These are phyloP conservation scores for Trypanosoma rangeli DNA, from an alignment of 208 protist genomes.

Conservation along the genomic window DNA sequence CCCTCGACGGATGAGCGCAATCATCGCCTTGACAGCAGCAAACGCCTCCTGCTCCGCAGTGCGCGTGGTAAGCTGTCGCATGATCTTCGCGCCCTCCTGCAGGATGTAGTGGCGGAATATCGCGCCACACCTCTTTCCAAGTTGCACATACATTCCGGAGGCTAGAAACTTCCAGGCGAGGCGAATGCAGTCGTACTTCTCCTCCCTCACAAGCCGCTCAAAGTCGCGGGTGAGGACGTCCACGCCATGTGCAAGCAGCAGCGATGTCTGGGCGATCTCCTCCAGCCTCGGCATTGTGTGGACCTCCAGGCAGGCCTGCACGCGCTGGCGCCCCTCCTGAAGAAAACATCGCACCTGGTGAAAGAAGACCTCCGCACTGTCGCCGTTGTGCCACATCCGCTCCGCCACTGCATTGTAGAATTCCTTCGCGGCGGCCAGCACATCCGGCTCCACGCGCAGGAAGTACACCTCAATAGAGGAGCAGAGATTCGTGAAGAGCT, in stretches of 20 bases:
- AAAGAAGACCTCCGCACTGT: slow-evolving; percentile 38
- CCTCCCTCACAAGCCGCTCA: slow-evolving; percentile 26
- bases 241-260: slow-evolving; percentile 37
- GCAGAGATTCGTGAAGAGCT: slow-evolving; percentile 48
- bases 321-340: slow-evolving; percentile 33
- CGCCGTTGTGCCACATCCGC: slow-evolving; percentile 31
- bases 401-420: slow-evolving; percentile 39
- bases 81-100: slow-evolving; percentile 19
- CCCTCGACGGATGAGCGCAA: slow-evolving; percentile 78
- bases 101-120: slow-evolving; percentile 24
- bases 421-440: slow-evolving; percentile 28
- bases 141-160: slow-evolving; percentile 16
- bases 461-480: slow-evolving; percentile 51
- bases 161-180: slow-evolving; percentile 49
- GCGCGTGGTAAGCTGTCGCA: slow-evolving; percentile 27
- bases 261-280: slow-evolving; percentile 33
- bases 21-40: slow-evolving; percentile 67
- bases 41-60: slow-evolving; percentile 34
- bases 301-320: slow-evolving; percentile 38
- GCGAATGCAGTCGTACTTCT: slow-evolving; percentile 34
- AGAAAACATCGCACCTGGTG: slow-evolving; percentile 35
- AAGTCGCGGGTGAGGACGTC: slow-evolving; percentile 56
- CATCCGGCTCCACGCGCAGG: slow-evolving; percentile 43
- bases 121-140: slow-evolving; percentile 21
- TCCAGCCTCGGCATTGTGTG: slow-evolving; percentile 48